Conservation (phyloP, 1,284 basidiomycete genomes). For the Heliocybe sulcata region DNA sequence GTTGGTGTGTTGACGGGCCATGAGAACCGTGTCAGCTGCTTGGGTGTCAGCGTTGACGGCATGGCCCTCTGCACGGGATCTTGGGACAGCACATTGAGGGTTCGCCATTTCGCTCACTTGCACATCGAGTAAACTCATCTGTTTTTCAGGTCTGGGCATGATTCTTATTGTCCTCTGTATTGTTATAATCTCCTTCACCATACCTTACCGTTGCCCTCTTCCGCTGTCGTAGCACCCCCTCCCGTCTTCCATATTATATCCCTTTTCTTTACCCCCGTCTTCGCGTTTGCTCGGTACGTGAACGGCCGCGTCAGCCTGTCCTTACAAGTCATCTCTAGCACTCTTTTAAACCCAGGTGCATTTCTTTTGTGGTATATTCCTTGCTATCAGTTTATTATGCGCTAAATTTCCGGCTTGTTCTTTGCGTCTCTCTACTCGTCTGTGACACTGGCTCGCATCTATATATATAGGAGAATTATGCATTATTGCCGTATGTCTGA, state of each 20-base stretch:
- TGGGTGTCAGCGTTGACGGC: constrained; percentile 93
- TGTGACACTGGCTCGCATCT: not conserved
- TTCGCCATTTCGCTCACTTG: constrained; percentile 31
- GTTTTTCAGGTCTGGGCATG: constrained; percentile 52
- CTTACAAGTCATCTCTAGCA: constrained; percentile 40
- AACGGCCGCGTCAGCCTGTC: constrained; percentile 46
- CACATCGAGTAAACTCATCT: not conserved
- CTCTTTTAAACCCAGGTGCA: constrained; percentile 21
- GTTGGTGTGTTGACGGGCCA: constrained; percentile 96
- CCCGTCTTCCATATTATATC: constrained; percentile 36
- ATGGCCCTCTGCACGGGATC: constrained; percentile 98
- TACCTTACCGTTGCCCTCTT: constrained; percentile 16
- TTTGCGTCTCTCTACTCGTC: not conserved
- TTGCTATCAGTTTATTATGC: constrained; percentile 15
- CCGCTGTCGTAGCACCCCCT: constrained; percentile 19
- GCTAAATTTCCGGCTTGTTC: not conserved
- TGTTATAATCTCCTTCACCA: constrained; percentile 13
- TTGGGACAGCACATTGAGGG: constrained; percentile 96
- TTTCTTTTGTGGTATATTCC: constrained; percentile 32
- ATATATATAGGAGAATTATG: not conserved
- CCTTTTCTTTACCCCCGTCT: constrained; percentile 33
- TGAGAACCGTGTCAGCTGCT: constrained; percentile 95
- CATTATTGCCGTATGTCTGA: not conserved
- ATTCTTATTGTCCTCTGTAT: constrained; percentile 17
- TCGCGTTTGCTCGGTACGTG: constrained; percentile 37